Percentiles rank a stretch among this genome's conserved stretches.
phyloP scores from a whole-genome alignment of 345 rosid species.

The Aquilaria malaccensis region DNA sequence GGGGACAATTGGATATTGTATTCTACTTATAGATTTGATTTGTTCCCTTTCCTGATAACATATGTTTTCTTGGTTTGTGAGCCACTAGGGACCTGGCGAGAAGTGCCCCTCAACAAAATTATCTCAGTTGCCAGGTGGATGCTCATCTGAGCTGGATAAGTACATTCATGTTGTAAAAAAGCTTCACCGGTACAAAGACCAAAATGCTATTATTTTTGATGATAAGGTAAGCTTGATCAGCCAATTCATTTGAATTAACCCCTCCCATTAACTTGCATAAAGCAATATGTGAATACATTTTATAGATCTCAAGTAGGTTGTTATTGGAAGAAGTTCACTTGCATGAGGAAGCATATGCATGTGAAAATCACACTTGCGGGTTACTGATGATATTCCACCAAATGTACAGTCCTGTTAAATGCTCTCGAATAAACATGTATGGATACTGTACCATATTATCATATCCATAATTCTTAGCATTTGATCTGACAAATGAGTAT shows the following conservation, averaged over 20 bases:
- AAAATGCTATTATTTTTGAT: slow-evolving; percentile 35
- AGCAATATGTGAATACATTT: neutral
- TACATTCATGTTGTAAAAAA: slow-evolving; percentile 18
- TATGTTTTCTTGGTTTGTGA: slow-evolving; percentile 3
- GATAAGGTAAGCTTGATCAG: slow-evolving; percentile 28
- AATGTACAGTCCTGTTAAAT: no score
- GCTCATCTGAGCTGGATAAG: slow-evolving; percentile 12
- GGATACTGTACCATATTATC: no score
- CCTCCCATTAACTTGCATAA: neutral
- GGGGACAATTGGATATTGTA: neutral
- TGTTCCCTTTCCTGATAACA: neutral
- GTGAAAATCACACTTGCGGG: neutral
- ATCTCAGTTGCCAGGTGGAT: slow-evolving; percentile 21
- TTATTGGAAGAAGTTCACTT: neutral
- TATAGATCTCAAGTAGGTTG: neutral
- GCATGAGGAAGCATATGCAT: neutral
- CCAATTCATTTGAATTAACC: neutral
- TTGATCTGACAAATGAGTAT: no score
- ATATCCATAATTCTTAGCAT: no score
- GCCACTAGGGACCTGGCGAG: slow-evolving; percentile 6
- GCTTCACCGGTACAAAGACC: slow-evolving; percentile 27
- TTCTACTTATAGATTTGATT: neutral
- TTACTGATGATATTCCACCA: neutral
- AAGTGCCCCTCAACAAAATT: slow-evolving; percentile 9
- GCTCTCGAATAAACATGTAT: no score